phyloP scores from a whole-genome alignment of 306 rosid species.

The Sindora glabra region DNA sequence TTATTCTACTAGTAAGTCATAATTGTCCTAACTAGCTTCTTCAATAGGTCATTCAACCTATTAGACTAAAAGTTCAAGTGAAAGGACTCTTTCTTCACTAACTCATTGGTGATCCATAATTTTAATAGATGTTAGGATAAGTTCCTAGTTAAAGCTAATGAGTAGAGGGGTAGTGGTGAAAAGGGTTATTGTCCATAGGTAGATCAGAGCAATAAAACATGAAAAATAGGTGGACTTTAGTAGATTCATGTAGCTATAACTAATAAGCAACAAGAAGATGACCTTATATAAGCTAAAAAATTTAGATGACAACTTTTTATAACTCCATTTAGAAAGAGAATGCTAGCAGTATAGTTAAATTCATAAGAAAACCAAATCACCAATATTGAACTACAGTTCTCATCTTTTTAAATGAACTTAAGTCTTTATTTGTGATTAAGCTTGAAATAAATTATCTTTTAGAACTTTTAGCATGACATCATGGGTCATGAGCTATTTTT shows the following conservation, averaged over 20 bases:
- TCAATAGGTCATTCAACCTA: neutral
- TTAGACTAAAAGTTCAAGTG: neutral
- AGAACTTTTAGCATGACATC: neutral
- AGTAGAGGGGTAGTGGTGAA: neutral
- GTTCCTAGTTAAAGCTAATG: neutral
- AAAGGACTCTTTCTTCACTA: neutral
- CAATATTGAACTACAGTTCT: too few relatives aligned
- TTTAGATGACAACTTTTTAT: too few relatives aligned
- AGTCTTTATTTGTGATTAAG: neutral
- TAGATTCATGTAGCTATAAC: neutral
- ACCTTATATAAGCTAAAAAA: too few relatives aligned
- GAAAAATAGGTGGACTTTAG: neutral
- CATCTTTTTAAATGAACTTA: neutral
- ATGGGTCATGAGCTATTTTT: neutral
- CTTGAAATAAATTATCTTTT: neutral
- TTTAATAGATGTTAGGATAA: neutral
- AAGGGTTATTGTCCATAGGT: neutral
- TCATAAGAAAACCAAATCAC: neutral
- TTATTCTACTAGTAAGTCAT: neutral
- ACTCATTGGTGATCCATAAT: neutral
- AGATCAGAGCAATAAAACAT: neutral
- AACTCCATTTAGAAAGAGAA: too few relatives aligned
- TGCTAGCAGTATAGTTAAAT: too few relatives aligned
- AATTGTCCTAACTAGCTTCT: neutral
- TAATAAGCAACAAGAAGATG: too few relatives aligned